Conservation (phyloP, 2,329 filamentous ascomycete species). For the Sporothrix sp. region DNA sequence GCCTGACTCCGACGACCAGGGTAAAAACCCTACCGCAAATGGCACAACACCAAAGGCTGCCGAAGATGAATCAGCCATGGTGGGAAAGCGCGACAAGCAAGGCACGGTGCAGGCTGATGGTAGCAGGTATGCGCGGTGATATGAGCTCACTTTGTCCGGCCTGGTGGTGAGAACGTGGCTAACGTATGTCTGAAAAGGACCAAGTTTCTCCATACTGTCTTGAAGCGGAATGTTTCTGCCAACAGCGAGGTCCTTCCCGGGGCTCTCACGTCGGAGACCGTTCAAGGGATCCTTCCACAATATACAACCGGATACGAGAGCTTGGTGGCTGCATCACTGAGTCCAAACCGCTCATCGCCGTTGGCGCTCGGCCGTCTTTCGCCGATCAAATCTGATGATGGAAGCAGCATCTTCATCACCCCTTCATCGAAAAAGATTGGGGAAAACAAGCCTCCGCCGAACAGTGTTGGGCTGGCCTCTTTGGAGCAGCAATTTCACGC, state of each 20-base stretch:
- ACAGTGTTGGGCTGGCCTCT: conserved; percentile 20
- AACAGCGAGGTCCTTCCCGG: conserved; percentile 29
- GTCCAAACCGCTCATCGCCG: conserved; percentile 7
- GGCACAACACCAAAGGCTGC: conserved; percentile 2
- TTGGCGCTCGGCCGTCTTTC: conserved; percentile 14
- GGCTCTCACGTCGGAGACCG: conserved; percentile 42
- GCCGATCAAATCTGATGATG: conserved; percentile 16
- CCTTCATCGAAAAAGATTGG: conserved; percentile 26
- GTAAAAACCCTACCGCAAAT: background rate
- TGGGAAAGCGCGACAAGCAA: background rate
- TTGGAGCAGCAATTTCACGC: conserved; percentile 23
- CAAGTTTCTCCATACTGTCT: conserved; percentile 38
- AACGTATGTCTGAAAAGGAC: conserved; percentile 22
- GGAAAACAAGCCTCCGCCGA: conserved; percentile 35
- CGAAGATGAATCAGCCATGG: too few species aligned
- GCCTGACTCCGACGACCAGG: background rate
- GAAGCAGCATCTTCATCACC: conserved; percentile 14
- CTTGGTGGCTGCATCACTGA: conserved; percentile 14
- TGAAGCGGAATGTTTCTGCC: conserved; percentile 37
- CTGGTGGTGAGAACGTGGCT: background rate
- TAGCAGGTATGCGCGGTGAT: conserved; percentile 9
- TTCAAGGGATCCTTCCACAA: conserved; percentile 36
- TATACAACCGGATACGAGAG: conserved; percentile 16
- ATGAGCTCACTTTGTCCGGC: background rate
- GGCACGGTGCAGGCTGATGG: background rate